Evolutionary conservation across 176 grass and related monocot species (phyloP).

Genomic region (Oryza australiensis): DNA sequence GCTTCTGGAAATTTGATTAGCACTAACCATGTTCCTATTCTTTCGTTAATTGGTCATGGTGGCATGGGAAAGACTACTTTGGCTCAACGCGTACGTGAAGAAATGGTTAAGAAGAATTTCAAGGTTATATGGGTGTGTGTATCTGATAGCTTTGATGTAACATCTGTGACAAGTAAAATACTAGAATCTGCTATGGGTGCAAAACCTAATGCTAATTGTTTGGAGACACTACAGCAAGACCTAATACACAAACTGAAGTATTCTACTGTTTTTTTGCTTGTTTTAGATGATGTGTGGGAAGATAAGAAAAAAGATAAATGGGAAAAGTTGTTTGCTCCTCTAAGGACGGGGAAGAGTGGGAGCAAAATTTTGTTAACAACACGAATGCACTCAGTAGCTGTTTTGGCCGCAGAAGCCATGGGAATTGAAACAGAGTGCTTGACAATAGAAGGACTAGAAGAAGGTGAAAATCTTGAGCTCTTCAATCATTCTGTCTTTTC

Average conservation of each 20-base stretch:
- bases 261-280: constrained; percentile 25
- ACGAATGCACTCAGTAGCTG: not conserved
- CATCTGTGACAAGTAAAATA: not conserved
- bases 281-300: constrained; percentile 57
- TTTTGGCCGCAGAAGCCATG: not conserved
- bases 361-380: constrained; percentile 55
- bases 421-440: not conserved
- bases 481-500: constrained; percentile 36
- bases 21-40: not conserved
- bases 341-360: constrained; percentile 31
- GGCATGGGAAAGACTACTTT: constrained; percentile 48
- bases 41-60: constrained; percentile 41
- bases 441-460: constrained; percentile 11
- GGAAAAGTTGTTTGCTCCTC: constrained; percentile 35
- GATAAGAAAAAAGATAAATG: constrained; percentile 27
- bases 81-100: constrained; percentile 25
- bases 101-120: not conserved
- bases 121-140: constrained; percentile 37
- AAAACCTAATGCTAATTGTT: not conserved
- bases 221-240: constrained; percentile 32
- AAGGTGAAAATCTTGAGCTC: constrained; percentile 18
- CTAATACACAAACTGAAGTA: constrained; percentile 5
- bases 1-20: not conserved
- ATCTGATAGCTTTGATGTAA: constrained; percentile 33
- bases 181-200: not conserved